phyloP scores from a whole-genome alignment of 192 early-diverging fungal species.

The Entomortierella parvispora region DNA sequence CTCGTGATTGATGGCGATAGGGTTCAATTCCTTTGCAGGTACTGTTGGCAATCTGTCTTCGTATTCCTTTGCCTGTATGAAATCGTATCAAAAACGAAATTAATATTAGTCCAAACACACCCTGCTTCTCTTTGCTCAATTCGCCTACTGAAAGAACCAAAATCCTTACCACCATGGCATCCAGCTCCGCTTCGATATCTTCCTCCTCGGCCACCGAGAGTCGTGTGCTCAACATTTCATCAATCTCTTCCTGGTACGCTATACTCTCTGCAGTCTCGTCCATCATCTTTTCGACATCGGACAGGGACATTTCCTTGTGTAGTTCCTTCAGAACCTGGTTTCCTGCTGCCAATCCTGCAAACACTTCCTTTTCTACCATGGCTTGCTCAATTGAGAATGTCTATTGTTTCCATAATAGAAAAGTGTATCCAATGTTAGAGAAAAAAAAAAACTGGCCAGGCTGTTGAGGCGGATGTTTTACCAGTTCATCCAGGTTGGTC shows the following conservation, averaged over 20 bases:
- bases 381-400: constrained; percentile 91
- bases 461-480: constrained; percentile 29
- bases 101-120: neutral
- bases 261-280: constrained; percentile 97
- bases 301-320: constrained; percentile 87
- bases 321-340: constrained; percentile 87
- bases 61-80: constrained; percentile 14
- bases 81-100: neutral
- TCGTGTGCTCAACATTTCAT: constrained; percentile 77
- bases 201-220: constrained; percentile 89
- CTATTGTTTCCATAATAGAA: constrained; percentile 28
- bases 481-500: constrained; percentile 89
- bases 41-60: constrained; percentile 8
- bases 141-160: too few relatives aligned
- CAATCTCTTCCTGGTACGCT: constrained; percentile 94
- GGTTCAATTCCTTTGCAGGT: neutral
- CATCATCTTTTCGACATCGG: constrained; percentile 93
- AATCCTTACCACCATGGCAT: constrained; percentile 49
- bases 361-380: constrained; percentile 89
- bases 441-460: neutral
- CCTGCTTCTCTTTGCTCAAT: neutral
- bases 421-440: neutral
- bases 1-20: neutral
- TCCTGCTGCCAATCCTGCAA: constrained; percentile 85
- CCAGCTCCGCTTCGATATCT: constrained; percentile 84